Conservation (phyloP, 768 basidiomycete genomes). For the Mrakia blollopis region DNA sequence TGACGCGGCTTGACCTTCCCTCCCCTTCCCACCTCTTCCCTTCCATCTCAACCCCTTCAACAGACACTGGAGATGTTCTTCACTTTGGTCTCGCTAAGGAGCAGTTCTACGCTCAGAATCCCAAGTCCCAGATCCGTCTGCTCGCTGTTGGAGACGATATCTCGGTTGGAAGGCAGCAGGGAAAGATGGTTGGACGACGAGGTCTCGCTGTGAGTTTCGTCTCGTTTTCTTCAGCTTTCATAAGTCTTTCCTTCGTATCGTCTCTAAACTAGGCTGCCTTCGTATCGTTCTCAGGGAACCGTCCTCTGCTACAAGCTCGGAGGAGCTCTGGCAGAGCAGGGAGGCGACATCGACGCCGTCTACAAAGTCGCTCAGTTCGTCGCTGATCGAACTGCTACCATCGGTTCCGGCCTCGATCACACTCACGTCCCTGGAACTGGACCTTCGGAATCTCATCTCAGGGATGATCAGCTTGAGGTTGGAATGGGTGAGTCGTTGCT, state of each 20-base stretch:
- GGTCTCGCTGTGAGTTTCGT: conserved; percentile 35
- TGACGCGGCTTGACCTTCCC: not conserved
- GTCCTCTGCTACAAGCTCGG: conserved; percentile 48
- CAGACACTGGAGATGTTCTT: conserved; percentile 46
- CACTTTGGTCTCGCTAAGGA: conserved; percentile 47
- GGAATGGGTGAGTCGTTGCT: not conserved
- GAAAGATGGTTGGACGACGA: conserved; percentile 46
- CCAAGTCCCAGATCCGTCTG: conserved; percentile 37
- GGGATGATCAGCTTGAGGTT: conserved; percentile 45
- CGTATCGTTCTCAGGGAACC: conserved; percentile 42
- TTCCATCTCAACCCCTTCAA: too few relatives aligned
- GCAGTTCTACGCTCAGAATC: conserved; percentile 36
- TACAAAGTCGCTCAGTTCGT: conserved; percentile 42
- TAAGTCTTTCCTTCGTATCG: too few relatives aligned
- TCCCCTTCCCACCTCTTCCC: not conserved
- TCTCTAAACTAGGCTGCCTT: too few relatives aligned
- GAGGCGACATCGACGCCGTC: conserved; percentile 43
- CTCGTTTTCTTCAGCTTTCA: too few relatives aligned
- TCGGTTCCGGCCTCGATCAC: conserved; percentile 47
- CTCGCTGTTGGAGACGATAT: conserved; percentile 48
- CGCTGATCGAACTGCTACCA: conserved; percentile 41
- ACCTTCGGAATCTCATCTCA: conserved; percentile 42
- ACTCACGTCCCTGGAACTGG: conserved; percentile 47
- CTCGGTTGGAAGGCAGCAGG: conserved; percentile 45
- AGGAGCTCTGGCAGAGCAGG: conserved; percentile 43